phyloP scores from a whole-genome alignment of 2,329 filamentous ascomycete species.

The Pestalotiopsis sp. region DNA sequence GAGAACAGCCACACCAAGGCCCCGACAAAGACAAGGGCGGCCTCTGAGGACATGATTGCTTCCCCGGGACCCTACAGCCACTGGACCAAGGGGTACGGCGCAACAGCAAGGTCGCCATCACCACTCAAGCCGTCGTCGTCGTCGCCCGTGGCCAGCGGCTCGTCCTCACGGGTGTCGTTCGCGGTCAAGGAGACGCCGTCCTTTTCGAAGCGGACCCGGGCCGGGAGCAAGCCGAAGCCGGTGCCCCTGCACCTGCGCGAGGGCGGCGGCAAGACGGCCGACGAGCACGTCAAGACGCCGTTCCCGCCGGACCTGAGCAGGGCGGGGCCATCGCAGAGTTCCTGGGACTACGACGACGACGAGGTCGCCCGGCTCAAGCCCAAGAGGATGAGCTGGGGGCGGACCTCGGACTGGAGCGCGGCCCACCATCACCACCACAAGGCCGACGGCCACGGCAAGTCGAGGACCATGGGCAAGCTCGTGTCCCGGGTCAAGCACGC shows the following conservation, averaged over 20 bases:
- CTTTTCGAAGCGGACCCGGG: neutral
- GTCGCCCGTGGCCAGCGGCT: neutral
- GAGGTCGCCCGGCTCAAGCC: slow-evolving; percentile 1
- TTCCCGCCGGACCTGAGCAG: slow-evolving; percentile 9
- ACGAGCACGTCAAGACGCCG: slow-evolving; percentile 18
- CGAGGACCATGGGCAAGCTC: slow-evolving; percentile 9
- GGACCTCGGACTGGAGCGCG: neutral
- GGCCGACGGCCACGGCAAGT: neutral
- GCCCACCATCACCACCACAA: neutral
- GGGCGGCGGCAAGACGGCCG: neutral
- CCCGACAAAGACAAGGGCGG: neutral
- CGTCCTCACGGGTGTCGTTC: slow-evolving; percentile 5
- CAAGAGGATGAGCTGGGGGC: slow-evolving; percentile 7
- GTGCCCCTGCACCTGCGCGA: slow-evolving; percentile 7
- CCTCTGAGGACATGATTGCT: neutral
- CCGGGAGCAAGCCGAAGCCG: neutral
- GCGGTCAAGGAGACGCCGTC: slow-evolving; percentile 4
- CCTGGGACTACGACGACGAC: slow-evolving; percentile 22
- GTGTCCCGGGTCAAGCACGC: slow-evolving; percentile 13
- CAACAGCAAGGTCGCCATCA: neutral
- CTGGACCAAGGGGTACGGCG: slow-evolving; percentile 5
- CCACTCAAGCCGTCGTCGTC: neutral
- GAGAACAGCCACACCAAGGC: neutral
- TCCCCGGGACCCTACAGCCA: neutral
- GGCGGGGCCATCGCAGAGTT: slow-evolving; percentile 15